Percentiles rank a stretch among this genome's conserved stretches.
Evolutionary conservation across 441 rosid species (phyloP).

Genomic region (Jatropha multifida): DNA sequence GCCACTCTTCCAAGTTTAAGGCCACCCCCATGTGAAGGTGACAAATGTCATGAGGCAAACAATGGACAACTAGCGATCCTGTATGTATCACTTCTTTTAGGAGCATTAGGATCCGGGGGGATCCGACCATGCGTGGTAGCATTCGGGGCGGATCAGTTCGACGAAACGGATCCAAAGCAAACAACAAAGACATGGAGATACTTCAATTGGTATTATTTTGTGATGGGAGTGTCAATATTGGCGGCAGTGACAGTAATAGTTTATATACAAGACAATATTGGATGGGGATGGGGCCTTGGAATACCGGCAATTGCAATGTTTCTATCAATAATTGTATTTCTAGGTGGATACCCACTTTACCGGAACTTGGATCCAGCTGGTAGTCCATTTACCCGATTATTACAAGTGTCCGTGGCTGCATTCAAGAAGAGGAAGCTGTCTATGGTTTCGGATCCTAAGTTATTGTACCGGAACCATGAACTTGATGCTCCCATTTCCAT

Average conservation of each 20-base stretch:
- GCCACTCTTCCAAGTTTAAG: constrained; percentile 62
- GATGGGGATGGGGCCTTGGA: constrained; percentile 94
- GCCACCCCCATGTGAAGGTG: constrained; percentile 70
- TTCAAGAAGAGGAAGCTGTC: constrained; percentile 61
- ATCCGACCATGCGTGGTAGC: constrained; percentile 95
- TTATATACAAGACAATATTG: constrained; percentile 80
- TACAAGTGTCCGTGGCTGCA: constrained; percentile 71
- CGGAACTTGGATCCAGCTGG: constrained; percentile 75
- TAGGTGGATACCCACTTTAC: constrained; percentile 66
- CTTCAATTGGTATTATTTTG: constrained; percentile 93
- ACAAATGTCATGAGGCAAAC: constrained; percentile 62
- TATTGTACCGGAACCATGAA: constrained; percentile 65
- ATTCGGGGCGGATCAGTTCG: constrained; percentile 98
- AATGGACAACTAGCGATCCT: constrained; percentile 60
- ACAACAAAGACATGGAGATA: constrained; percentile 72
- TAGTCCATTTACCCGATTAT: constrained; percentile 84
- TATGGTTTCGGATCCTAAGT: constrained; percentile 43
- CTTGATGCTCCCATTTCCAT: constrained; percentile 73
- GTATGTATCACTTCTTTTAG: constrained; percentile 60
- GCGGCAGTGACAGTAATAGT: constrained; percentile 80
- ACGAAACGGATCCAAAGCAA: constrained; percentile 76
- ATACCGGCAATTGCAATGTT: constrained; percentile 82
- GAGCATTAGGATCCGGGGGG: constrained; percentile 92
- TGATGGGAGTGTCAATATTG: constrained; percentile 76
- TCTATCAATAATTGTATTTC: constrained; percentile 55